Conservation (phyloP, 1,139 yeast genomes). For the Pichia sp. region DNA sequence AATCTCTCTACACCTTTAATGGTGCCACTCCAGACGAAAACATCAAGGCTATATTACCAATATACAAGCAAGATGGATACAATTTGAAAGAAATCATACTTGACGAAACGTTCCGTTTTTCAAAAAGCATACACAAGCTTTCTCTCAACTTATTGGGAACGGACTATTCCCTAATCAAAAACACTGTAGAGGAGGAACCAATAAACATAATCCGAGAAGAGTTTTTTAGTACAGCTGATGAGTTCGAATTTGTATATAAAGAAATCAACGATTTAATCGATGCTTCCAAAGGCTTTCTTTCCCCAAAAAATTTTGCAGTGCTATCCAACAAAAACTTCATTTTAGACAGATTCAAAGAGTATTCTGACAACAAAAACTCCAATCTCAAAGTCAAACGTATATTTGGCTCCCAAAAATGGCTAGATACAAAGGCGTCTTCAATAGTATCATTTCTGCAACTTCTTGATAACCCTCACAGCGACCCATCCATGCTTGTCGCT, state of each 20-base stretch:
- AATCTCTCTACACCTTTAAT: slow-evolving; percentile 63
- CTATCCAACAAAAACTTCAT: slow-evolving; percentile 54
- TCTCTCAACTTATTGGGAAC: slow-evolving; percentile 36
- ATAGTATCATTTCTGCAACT: slow-evolving; percentile 50
- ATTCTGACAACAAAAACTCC: slow-evolving; percentile 39
- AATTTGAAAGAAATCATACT: slow-evolving; percentile 35
- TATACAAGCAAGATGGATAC: slow-evolving; percentile 15
- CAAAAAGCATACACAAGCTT: slow-evolving; percentile 49
- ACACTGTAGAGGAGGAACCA: slow-evolving; percentile 25
- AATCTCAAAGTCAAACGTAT: slow-evolving; percentile 40
- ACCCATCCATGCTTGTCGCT: slow-evolving; percentile 34
- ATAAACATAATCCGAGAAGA: slow-evolving; percentile 35
- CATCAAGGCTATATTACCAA: slow-evolving; percentile 6
- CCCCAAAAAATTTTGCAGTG: slow-evolving; percentile 51
- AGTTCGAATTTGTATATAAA: slow-evolving; percentile 39
- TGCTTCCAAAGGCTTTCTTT: slow-evolving; percentile 44
- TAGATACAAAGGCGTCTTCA: slow-evolving; percentile 44
- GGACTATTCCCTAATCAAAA: slow-evolving; percentile 16
- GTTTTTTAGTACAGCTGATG: slow-evolving; percentile 34
- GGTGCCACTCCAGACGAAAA: slow-evolving; percentile 39
- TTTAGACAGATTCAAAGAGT: slow-evolving; percentile 40
- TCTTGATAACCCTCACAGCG: slow-evolving; percentile 32
- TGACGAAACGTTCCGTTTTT: slow-evolving; percentile 52
- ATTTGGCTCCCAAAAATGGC: slow-evolving; percentile 51
- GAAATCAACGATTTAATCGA: slow-evolving; percentile 45